A percentile compares a stretch with the other conserved stretches of the same genome.
Conservation (phyloP, 1,139 yeast genomes). For the Petasospora fabianii region DNA sequence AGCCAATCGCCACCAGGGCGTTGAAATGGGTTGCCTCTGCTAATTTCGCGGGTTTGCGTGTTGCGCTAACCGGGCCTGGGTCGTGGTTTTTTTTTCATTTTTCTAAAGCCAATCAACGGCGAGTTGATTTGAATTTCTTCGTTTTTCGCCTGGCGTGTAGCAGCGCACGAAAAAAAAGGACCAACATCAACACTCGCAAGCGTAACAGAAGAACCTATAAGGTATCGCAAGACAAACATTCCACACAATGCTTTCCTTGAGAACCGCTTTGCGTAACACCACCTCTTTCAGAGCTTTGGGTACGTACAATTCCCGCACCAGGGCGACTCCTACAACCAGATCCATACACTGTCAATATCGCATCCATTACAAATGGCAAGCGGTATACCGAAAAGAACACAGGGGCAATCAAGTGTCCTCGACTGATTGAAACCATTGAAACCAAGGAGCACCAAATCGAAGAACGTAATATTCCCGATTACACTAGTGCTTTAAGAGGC, state of each 20-base stretch:
- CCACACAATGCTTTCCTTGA: conserved; percentile 39
- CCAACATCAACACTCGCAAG: conserved; percentile 10
- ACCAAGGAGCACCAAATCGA: too few relatives aligned
- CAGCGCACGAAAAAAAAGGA: conserved; percentile 6
- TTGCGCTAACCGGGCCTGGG: conserved; percentile 2
- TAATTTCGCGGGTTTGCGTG: too few relatives aligned
- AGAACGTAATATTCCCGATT: too few relatives aligned
- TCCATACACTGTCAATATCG: not conserved
- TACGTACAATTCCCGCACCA: conserved; percentile 17
- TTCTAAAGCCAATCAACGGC: conserved; percentile 25
- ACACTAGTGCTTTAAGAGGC: too few relatives aligned
- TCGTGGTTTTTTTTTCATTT: conserved; percentile 9
- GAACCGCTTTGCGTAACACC: conserved; percentile 48
- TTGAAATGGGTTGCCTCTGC: too few relatives aligned
- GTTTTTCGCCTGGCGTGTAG: conserved; percentile 2
- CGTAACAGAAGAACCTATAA: not conserved
- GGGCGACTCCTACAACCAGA: not conserved
- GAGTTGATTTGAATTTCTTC: conserved; percentile 24
- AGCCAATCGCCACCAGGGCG: not conserved
- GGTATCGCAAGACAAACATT: conserved; percentile 9
- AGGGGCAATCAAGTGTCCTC: too few relatives aligned
- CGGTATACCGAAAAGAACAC: not conserved
- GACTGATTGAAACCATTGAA: too few relatives aligned
- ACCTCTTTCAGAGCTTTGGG: conserved; percentile 41
- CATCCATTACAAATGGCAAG: not conserved